Conservation (phyloP, 305 asterid species). For the Fraxinus baroniana region DNA sequence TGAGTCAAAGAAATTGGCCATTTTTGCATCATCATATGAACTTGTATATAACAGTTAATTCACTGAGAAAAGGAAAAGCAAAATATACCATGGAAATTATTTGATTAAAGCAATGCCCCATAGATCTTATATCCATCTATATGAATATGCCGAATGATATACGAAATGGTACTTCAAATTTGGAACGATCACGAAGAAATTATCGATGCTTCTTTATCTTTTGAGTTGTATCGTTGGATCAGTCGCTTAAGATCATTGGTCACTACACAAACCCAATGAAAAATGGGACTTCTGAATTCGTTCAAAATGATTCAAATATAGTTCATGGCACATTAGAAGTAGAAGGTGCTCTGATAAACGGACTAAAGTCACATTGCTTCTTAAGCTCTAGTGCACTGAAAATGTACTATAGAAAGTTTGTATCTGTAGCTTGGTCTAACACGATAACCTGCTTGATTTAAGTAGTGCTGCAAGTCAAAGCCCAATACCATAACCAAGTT, state of each 20-base stretch:
- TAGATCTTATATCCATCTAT: neutral
- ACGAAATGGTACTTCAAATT: neutral
- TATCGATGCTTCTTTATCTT: neutral
- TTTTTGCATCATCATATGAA: neutral
- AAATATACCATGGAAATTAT: neutral
- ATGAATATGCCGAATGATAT: neutral
- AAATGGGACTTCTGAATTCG: neutral
- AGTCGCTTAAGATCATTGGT: neutral
- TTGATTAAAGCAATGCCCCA: neutral
- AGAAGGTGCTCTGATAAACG: too few relatives aligned
- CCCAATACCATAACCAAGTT: neutral
- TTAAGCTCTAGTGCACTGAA: too few relatives aligned
- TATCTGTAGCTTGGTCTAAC: neutral
- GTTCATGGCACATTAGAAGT: too few relatives aligned
- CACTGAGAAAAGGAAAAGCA: neutral
- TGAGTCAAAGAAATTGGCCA: too few relatives aligned
- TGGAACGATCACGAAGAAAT: neutral
- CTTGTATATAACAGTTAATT: neutral
- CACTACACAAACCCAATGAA: neutral
- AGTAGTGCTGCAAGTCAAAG: neutral
- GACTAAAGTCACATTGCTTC: neutral
- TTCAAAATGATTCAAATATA: neutral
- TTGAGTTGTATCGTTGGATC: too few relatives aligned
- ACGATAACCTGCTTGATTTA: too few relatives aligned
- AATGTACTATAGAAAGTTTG: neutral